phyloP scores from a whole-genome alignment of 2,329 filamentous ascomycete genomes.

The Fusarium secorum region DNA sequence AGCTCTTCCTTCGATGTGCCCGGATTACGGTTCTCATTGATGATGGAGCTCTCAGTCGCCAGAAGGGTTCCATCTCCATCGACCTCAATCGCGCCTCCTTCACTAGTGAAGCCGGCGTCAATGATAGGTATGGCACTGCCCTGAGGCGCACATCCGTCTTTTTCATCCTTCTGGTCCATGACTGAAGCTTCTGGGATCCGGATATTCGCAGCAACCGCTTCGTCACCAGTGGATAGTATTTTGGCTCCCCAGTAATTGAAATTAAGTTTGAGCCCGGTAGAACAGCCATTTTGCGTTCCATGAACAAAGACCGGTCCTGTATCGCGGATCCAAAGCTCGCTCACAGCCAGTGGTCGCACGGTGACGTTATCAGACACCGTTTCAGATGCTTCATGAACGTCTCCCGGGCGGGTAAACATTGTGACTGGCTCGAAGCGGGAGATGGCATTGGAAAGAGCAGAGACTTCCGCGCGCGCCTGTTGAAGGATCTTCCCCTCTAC shows the following conservation, averaged over 20 bases:
- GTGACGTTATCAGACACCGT: slow-evolving; percentile 9
- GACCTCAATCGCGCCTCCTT: slow-evolving; percentile 42
- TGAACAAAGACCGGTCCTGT: slow-evolving; percentile 38
- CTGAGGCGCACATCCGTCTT: background rate
- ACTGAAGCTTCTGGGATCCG: background rate
- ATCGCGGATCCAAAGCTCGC: slow-evolving; percentile 44
- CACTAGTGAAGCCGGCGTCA: slow-evolving; percentile 21
- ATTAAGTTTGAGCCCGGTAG: slow-evolving; percentile 35
- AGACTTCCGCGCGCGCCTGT: slow-evolving; percentile 33
- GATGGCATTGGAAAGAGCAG: slow-evolving; percentile 36
- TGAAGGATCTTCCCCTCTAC: background rate
- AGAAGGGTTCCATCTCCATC: slow-evolving; percentile 44
- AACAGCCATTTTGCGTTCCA: background rate
- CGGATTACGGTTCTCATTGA: slow-evolving; percentile 44
- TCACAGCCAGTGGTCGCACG: slow-evolving; percentile 2
- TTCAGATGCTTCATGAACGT: background rate
- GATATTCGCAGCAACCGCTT: slow-evolving; percentile 12
- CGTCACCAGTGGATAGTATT: slow-evolving; percentile 10
- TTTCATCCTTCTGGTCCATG: background rate
- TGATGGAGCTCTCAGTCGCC: slow-evolving; percentile 41
- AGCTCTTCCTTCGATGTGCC: slow-evolving; percentile 24
- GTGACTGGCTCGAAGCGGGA: slow-evolving; percentile 41
- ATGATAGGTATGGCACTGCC: background rate
- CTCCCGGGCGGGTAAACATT: slow-evolving; percentile 20
- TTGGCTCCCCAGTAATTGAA: slow-evolving; percentile 45